phyloP scores from a whole-genome alignment of 2,329 filamentous ascomycete species.

The Pyrenophora teres region DNA sequence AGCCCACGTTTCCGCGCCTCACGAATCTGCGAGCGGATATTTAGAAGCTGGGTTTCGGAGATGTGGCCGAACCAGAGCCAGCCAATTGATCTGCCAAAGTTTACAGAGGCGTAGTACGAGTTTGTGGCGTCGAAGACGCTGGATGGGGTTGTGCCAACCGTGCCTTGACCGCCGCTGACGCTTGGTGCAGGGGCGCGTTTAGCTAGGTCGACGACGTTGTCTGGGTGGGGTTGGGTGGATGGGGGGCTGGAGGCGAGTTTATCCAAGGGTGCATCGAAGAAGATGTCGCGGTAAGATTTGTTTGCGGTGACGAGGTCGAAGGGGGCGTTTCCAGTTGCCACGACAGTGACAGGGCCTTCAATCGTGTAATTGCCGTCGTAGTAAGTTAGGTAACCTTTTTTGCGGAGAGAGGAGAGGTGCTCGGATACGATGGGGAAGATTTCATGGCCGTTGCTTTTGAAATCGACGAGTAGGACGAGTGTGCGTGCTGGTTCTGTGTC shows the following conservation, averaged over 20 bases:
- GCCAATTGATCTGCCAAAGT: conserved; percentile 62
- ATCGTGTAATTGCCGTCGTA: conserved; percentile 53
- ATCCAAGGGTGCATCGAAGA: conserved; percentile 59
- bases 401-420: conserved; percentile 55
- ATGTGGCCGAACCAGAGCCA: conserved; percentile 55
- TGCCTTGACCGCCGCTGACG: conserved; percentile 50
- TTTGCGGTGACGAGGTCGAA: conserved; percentile 55
- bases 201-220: conserved; percentile 1
- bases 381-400: conserved; percentile 56
- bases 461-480: conserved; percentile 60
- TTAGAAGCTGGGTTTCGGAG: conserved; percentile 51
- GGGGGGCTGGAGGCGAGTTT: conserved; percentile 40
- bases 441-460: conserved; percentile 47
- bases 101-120: conserved; percentile 68
- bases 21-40: conserved; percentile 57
- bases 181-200: neutral
- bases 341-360: conserved; percentile 56
- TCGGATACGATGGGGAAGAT: conserved; percentile 46
- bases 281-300: conserved; percentile 58
- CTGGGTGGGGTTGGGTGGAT: neutral
- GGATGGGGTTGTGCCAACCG: conserved; percentile 46
- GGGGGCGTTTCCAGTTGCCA: conserved; percentile 60
- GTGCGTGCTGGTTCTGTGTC: conserved; percentile 55
- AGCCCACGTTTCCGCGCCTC: conserved; percentile 58
- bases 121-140: conserved; percentile 55